Conservation (phyloP, 768 basidiomycete species). For the Lyophyllum semitale region DNA sequence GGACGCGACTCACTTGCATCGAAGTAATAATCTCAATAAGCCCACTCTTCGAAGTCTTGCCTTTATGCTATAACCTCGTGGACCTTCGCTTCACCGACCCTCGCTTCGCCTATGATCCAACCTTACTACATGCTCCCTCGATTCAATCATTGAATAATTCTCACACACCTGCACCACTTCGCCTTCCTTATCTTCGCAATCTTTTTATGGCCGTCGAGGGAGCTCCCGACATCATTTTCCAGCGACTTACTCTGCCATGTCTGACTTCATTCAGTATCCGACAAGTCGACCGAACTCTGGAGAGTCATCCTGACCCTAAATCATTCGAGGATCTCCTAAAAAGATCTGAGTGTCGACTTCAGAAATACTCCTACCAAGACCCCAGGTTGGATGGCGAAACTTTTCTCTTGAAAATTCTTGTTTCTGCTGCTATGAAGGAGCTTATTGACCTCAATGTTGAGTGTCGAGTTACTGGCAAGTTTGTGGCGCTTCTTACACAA, state of each 20-base stretch:
- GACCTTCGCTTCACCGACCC: conserved; percentile 8
- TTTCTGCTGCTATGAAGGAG: not conserved
- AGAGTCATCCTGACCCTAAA: not conserved
- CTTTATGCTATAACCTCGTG: conserved; percentile 8
- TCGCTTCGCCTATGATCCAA: not conserved
- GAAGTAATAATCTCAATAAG: not conserved
- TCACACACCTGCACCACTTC: not conserved
- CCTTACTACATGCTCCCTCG: not conserved
- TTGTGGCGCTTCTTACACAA: conserved; percentile 1
- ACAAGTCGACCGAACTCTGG: not conserved
- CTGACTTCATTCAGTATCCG: conserved; percentile 5
- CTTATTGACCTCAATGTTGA: conserved; percentile 1
- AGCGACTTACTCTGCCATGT: conserved; percentile 10
- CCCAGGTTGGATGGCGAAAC: not conserved
- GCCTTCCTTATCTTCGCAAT: conserved; percentile 1
- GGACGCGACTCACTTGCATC: conserved; percentile 2
- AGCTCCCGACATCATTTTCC: conserved; percentile 2
- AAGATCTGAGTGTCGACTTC: conserved; percentile 6
- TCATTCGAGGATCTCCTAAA: conserved; percentile 5
- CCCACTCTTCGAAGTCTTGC: conserved; percentile 7
- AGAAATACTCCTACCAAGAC: not conserved
- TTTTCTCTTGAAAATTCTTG: conserved; percentile 1
- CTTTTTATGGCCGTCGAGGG: conserved; percentile 1
- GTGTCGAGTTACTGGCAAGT: not conserved
- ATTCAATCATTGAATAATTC: not conserved